Percentiles rank a stretch among this genome's conserved stretches.
Evolutionary conservation across 2,329 filamentous ascomycete species (phyloP).

Genomic region (Xylariaceae sp.): DNA sequence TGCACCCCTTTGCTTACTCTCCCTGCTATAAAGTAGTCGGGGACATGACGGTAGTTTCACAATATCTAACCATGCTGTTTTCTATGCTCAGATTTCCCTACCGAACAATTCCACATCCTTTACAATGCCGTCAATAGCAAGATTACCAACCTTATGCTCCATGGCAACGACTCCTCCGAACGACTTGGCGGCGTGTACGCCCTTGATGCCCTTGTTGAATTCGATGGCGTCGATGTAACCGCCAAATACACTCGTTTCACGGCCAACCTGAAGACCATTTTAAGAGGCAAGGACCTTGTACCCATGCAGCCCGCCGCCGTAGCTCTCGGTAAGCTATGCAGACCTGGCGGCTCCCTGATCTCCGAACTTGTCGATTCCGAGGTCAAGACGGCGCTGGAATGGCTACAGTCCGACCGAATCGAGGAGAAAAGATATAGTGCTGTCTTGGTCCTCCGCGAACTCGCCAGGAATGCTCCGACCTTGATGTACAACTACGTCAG

Average conservation of each 20-base stretch:
- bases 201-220: constrained; percentile 89
- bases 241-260: constrained; percentile 94
- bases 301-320: constrained; percentile 88
- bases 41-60: background rate
- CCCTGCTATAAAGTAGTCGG: too few species aligned
- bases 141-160: constrained; percentile 67
- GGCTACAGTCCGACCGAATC: constrained; percentile 90
- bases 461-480: constrained; percentile 89
- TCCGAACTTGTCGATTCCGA: constrained; percentile 95
- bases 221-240: constrained; percentile 89
- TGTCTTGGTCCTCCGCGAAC: constrained; percentile 82
- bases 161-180: constrained; percentile 82
- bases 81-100: constrained; percentile 59
- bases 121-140: constrained; percentile 54
- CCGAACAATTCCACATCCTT: constrained; percentile 68
- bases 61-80: constrained; percentile 7
- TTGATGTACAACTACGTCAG: constrained; percentile 93
- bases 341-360: constrained; percentile 88
- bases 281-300: constrained; percentile 85
- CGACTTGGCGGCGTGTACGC: constrained; percentile 89
- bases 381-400: constrained; percentile 93
- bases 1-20: too few species aligned
- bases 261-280: constrained; percentile 79
- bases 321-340: constrained; percentile 84
- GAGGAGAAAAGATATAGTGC: constrained; percentile 93